Evolutionary conservation across 306 rosid genomes (phyloP), one percentile per base, ranked within the genome.

Genomic region (Coriaria nepalensis): DNA sequence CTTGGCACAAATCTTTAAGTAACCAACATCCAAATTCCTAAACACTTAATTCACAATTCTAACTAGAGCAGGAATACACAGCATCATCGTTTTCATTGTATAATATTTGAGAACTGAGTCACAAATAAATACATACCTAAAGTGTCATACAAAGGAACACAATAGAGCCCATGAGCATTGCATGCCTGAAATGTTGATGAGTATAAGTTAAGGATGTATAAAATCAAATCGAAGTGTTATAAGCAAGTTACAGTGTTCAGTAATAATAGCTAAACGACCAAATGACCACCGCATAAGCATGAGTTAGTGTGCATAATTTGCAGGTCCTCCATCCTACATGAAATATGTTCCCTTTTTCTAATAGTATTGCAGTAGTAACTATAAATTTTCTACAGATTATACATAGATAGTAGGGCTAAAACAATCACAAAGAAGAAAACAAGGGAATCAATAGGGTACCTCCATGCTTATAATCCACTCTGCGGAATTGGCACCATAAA

Each of bases 391-490:
- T 20, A 20, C 29, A 20, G 29, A 20, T 20, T 20, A 20, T 20
- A 3, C 29, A 20, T 20, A 20, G 29, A 20, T 20, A 20, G 29
- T 3, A 20, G 29, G 29, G 29, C 3, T 20, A 20, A 20, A 20
- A 20, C 29, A 60, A 51, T 53, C 37, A 36, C 15, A 59, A 38
- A 51, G 10, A 38, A 45, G 11, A 37, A 49, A 47, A 38, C 13
- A 35, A 60, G 57, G 57, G 54, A 39, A 47, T 13, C 20, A 56
- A 20, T 33, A 13, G 29, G 9, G 45, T 63, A 92, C 98, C 95
- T 92, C 76, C 98, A 92, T 85, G 87, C 96, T 85, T 61, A 92
- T 72, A 53, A 92, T 73, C 98, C 98, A 92, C 68, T 85, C 93
- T 10, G 87, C 42, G 52, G 65, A 59, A 65, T 92, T 92, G 61